Percentiles rank a stretch among this genome's conserved stretches.
Evolutionary conservation across 345 rosid species (phyloP).

Genomic region (Ceriops tagal): DNA sequence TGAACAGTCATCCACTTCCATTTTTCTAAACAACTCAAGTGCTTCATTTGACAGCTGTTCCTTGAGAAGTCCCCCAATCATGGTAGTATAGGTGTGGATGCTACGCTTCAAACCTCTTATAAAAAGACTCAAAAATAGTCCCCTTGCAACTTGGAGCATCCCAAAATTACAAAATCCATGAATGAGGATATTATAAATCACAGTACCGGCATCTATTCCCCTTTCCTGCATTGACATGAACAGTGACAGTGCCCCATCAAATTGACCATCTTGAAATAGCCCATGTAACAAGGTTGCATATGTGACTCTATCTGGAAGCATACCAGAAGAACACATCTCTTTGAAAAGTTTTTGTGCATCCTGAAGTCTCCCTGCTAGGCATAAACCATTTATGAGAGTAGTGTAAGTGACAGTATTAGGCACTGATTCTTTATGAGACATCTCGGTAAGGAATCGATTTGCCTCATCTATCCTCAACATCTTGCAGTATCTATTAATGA

Average conservation of each 20-base stretch:
- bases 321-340: neutral
- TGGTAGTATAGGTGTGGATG: neutral
- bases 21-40: neutral
- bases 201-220: neutral
- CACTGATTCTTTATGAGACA: neutral
- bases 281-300: neutral
- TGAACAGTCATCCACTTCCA: neutral
- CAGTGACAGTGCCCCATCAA: neutral
- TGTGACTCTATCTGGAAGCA: neutral
- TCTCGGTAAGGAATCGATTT: constrained; percentile 1
- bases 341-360: neutral
- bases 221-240: neutral
- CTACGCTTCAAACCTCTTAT: neutral
- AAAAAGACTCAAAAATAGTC: neutral
- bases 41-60: neutral
- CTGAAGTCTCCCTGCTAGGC: neutral
- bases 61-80: neutral
- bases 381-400: neutral
- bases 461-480: constrained; percentile 1
- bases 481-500: constrained; percentile 12
- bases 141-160: neutral
- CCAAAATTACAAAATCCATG: neutral
- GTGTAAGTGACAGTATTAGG: constrained; percentile 2
- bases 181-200: neutral
- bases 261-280: neutral